These are phyloP conservation scores for Alloteropsis semialata DNA, from an alignment of 176 grass and related monocot genomes.

Conservation along the genomic window DNA sequence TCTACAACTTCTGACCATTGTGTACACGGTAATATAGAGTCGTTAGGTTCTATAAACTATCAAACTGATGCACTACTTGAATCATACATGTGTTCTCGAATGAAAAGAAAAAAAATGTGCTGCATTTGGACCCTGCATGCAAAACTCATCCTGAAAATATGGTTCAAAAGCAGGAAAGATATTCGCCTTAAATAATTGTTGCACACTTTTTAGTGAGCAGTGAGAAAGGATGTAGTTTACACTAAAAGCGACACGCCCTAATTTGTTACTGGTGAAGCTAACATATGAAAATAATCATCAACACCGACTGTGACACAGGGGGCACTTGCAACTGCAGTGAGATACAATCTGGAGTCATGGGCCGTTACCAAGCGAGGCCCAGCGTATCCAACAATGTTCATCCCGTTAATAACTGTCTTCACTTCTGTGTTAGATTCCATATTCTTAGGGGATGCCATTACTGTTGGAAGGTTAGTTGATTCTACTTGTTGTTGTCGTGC, in stretches of 20 bases:
- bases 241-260: neutral
- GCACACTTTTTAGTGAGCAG: no score
- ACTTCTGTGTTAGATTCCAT: slow-evolving; percentile 26
- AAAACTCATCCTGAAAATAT: neutral
- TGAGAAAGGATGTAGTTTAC: neutral
- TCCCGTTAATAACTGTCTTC: slow-evolving; percentile 29
- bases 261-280: neutral
- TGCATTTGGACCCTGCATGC: neutral
- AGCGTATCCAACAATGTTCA: slow-evolving; percentile 50
- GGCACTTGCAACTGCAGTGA: slow-evolving; percentile 37
- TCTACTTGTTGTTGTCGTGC: neutral
- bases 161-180: neutral
- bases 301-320: slow-evolving; percentile 24
- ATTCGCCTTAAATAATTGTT: neutral
- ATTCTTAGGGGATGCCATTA: slow-evolving; percentile 31
- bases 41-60: neutral
- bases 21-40: slow-evolving; percentile 52
- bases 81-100: neutral
- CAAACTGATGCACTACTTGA: neutral
- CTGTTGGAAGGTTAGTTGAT: slow-evolving; percentile 33
- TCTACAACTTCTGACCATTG: slow-evolving; percentile 38
- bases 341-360: slow-evolving; percentile 42
- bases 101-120: neutral
- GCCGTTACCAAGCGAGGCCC: slow-evolving; percentile 38
- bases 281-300: neutral